Evolutionary conservation across 2,329 filamentous ascomycete genomes (phyloP).

Genomic region (Aspergillus pseudoterreus): DNA sequence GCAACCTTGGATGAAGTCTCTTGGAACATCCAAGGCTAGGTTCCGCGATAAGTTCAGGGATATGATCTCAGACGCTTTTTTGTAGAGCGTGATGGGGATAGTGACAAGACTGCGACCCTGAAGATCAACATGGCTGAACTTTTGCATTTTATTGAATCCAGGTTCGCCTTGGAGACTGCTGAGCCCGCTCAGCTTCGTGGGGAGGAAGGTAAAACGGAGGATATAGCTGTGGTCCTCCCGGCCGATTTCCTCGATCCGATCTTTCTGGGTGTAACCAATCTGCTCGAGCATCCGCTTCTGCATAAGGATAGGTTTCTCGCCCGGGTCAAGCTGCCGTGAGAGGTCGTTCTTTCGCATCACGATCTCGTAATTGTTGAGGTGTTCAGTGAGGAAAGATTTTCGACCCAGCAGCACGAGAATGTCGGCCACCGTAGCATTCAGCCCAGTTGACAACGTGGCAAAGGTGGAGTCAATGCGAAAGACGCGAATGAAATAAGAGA

Average conservation of each 20-base stretch:
- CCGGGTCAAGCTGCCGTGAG: slow-evolving; percentile 71
- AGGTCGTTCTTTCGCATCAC: slow-evolving; percentile 91
- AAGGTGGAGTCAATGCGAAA: slow-evolving; percentile 94
- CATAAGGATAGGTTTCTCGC: slow-evolving; percentile 81
- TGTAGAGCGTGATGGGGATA: slow-evolving; percentile 91
- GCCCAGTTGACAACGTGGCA: slow-evolving; percentile 77
- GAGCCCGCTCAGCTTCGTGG: slow-evolving; percentile 78
- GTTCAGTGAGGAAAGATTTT: slow-evolving; percentile 89
- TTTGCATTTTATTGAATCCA: slow-evolving; percentile 75
- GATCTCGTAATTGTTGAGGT: slow-evolving; percentile 90
- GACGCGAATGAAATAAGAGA: slow-evolving; percentile 86
- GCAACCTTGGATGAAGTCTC: slow-evolving; percentile 94
- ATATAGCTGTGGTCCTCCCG: slow-evolving; percentile 97
- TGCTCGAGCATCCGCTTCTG: slow-evolving; percentile 90
- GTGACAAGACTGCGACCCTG: slow-evolving; percentile 86
- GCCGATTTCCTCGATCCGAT: slow-evolving; percentile 87
- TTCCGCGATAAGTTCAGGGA: slow-evolving; percentile 93
- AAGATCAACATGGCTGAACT: slow-evolving; percentile 91
- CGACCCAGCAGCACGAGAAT: slow-evolving; percentile 87
- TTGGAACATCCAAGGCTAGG: slow-evolving; percentile 83
- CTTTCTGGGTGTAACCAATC: slow-evolving; percentile 81
- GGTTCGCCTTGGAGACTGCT: slow-evolving; percentile 71
- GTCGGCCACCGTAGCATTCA: slow-evolving; percentile 82
- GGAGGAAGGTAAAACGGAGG: slow-evolving; percentile 91
- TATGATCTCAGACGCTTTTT: slow-evolving; percentile 86